phyloP scores from a whole-genome alignment of 257 asterid genomes.

The Jasminum sambac region DNA sequence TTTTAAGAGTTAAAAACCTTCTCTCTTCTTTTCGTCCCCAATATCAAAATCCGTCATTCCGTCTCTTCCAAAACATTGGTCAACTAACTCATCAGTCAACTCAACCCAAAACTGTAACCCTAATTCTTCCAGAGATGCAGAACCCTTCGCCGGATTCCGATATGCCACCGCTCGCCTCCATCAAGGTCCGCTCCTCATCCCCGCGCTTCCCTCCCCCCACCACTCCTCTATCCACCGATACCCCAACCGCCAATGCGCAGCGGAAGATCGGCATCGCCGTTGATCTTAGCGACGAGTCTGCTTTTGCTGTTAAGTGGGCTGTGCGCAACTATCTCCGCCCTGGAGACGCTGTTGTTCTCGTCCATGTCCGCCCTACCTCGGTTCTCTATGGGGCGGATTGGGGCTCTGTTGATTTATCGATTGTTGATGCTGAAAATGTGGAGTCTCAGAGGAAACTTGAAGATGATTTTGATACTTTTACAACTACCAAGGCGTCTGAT shows the following conservation, averaged over 20 bases:
- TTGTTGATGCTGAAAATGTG: conserved; percentile 60
- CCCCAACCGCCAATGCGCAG: conserved; percentile 81
- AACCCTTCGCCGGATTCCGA: conserved; percentile 65
- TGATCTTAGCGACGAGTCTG: conserved; percentile 82
- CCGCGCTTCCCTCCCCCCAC: conserved; percentile 83
- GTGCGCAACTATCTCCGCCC: conserved; percentile 80
- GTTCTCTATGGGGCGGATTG: conserved; percentile 93
- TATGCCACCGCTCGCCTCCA: conserved; percentile 73
- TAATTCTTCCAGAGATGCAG: conserved; percentile 44
- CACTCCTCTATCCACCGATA: conserved; percentile 61
- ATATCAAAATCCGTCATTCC: not conserved
- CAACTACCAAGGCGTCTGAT: conserved; percentile 68
- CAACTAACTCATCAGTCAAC: conserved; percentile 30
- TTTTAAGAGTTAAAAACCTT: no score
- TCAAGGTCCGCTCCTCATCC: conserved; percentile 84
- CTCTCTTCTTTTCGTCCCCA: not conserved
- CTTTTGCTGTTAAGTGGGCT: conserved; percentile 86
- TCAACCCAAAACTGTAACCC: conserved; percentile 34
- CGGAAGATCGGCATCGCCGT: conserved; percentile 90
- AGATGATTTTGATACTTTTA: conserved; percentile 72
- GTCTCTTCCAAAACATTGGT: not conserved
- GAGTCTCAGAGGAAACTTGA: conserved; percentile 73
- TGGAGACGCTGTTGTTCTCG: conserved; percentile 75
- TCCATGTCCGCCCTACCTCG: conserved; percentile 89
- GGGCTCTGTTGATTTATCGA: conserved; percentile 81